A percentile compares a stretch with the other conserved stretches of the same genome.
phyloP scores from a whole-genome alignment of 768 basidiomycete species.

The Rickenella mellea region DNA sequence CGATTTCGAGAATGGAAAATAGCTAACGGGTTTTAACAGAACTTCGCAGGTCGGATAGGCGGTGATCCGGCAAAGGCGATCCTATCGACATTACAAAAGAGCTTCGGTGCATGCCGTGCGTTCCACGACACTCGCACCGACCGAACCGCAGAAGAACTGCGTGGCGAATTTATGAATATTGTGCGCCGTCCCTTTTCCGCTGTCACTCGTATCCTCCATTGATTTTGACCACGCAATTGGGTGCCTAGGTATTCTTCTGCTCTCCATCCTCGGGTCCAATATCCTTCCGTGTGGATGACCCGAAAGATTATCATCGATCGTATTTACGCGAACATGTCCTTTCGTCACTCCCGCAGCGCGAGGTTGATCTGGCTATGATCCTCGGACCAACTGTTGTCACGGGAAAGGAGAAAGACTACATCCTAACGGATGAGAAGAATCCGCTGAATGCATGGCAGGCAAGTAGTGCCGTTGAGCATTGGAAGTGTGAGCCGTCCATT shows the following conservation, averaged over 20 bases:
- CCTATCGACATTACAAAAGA: conserved; percentile 54
- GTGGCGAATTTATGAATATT: conserved; percentile 60
- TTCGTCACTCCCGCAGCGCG: conserved; percentile 37
- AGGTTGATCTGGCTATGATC: conserved; percentile 34
- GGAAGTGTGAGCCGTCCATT: conserved; percentile 47
- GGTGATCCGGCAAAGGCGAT: conserved; percentile 60
- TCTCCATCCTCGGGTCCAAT: conserved; percentile 43
- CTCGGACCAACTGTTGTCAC: conserved; percentile 16
- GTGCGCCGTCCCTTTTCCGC: conserved; percentile 41
- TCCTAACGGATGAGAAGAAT: conserved; percentile 57
- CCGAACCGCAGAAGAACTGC: conserved; percentile 36
- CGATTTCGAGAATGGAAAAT: no score
- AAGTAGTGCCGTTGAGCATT: conserved; percentile 58
- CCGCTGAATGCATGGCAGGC: conserved; percentile 58
- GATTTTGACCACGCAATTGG: not conserved
- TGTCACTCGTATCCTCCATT: not conserved
- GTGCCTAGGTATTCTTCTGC: conserved; percentile 72
- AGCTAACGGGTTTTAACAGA: no score
- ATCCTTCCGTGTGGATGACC: conserved; percentile 44
- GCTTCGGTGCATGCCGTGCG: conserved; percentile 72
- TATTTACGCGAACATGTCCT: conserved; percentile 57
- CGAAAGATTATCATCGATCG: conserved; percentile 62
- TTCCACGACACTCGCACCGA: conserved; percentile 62
- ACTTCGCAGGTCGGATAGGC: conserved; percentile 67
- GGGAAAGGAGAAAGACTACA: conserved; percentile 32